These are phyloP conservation scores for Wickerhamomyces sp. DNA, from an alignment of 1,139 yeast species.

Conservation along the genomic window DNA sequence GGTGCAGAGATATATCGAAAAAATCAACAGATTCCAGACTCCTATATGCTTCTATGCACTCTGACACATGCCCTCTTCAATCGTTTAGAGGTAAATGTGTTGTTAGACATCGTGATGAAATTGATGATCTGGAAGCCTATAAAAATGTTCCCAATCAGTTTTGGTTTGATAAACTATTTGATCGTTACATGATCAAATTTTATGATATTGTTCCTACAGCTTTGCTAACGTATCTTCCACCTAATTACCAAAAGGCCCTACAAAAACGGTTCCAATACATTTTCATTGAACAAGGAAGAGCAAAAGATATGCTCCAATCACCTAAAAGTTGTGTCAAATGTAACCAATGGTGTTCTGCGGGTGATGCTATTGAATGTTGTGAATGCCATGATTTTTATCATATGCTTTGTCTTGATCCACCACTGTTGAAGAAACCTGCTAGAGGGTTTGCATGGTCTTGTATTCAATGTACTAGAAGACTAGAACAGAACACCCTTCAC, in stretches of 20 bases:
- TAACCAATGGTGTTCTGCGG: constrained; percentile 76
- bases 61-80: constrained; percentile 74
- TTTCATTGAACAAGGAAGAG: constrained; percentile 67
- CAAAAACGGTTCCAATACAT: constrained; percentile 67
- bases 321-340: constrained; percentile 75
- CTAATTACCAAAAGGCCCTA: constrained; percentile 56
- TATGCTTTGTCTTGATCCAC: constrained; percentile 85
- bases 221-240: constrained; percentile 45
- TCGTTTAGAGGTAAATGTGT: constrained; percentile 74
- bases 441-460: constrained; percentile 95
- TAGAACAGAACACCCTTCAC: constrained; percentile 13
- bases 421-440: constrained; percentile 72
- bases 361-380: constrained; percentile 80
- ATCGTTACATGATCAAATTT: constrained; percentile 78
- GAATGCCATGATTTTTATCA: constrained; percentile 70
- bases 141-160: constrained; percentile 62
- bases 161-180: constrained; percentile 83
- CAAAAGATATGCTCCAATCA: constrained; percentile 58
- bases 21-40: constrained; percentile 67
- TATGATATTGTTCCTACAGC: constrained; percentile 72
- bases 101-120: constrained; percentile 65
- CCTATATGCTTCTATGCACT: constrained; percentile 81
- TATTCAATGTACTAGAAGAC: constrained; percentile 60
- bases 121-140: constrained; percentile 51
- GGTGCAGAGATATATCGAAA: constrained; percentile 81